A percentile compares a stretch with the other conserved stretches of the same genome.
Evolutionary conservation across 495 filamentous ascomycete genomes (phyloP).

Genomic region (Aspergillus nanangensis): DNA sequence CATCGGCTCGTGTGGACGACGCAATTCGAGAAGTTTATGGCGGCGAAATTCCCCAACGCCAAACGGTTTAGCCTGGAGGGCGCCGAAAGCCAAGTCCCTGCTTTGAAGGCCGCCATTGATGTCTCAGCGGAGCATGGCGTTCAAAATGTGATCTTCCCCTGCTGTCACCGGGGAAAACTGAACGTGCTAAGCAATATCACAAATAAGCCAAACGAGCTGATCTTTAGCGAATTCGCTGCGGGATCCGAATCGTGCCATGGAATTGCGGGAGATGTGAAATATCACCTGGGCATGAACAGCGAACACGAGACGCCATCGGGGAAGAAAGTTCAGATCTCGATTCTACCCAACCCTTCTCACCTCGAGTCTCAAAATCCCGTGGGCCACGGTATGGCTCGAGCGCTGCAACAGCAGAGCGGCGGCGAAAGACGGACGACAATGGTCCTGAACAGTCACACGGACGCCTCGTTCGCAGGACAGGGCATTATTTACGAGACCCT

Average conservation of each 20-base stretch:
- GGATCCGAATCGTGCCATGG: slow-evolving; percentile 85
- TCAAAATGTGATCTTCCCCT: slow-evolving; percentile 92
- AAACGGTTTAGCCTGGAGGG: slow-evolving; percentile 90
- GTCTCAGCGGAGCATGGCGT: slow-evolving; percentile 85
- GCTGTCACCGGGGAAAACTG: slow-evolving; percentile 92
- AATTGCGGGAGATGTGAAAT: slow-evolving; percentile 98
- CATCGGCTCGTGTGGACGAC: slow-evolving; percentile 88
- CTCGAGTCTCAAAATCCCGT: slow-evolving; percentile 98
- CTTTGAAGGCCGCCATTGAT: slow-evolving; percentile 90
- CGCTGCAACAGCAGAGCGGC: slow-evolving; percentile 98
- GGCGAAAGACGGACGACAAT: slow-evolving; percentile 81
- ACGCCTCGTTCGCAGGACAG: slow-evolving; percentile 94
- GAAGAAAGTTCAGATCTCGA: slow-evolving; percentile 95
- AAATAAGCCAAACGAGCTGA: slow-evolving; percentile 97
- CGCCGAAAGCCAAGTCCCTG: slow-evolving; percentile 79
- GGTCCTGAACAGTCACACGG: slow-evolving; percentile 98
- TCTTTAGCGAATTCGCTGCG: slow-evolving; percentile 97
- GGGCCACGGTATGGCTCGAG: slow-evolving; percentile 92
- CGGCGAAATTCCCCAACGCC: slow-evolving; percentile 89
- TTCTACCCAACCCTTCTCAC: slow-evolving; percentile 98
- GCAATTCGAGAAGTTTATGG: slow-evolving; percentile 77
- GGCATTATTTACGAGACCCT: slow-evolving; percentile 98
- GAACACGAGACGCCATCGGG: slow-evolving; percentile 97
- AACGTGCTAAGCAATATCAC: slow-evolving; percentile 99
- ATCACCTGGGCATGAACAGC: slow-evolving; percentile 99